Evolutionary conservation across 2,329 filamentous ascomycete species (phyloP).

Genomic region (Alternaria metachromatica): DNA sequence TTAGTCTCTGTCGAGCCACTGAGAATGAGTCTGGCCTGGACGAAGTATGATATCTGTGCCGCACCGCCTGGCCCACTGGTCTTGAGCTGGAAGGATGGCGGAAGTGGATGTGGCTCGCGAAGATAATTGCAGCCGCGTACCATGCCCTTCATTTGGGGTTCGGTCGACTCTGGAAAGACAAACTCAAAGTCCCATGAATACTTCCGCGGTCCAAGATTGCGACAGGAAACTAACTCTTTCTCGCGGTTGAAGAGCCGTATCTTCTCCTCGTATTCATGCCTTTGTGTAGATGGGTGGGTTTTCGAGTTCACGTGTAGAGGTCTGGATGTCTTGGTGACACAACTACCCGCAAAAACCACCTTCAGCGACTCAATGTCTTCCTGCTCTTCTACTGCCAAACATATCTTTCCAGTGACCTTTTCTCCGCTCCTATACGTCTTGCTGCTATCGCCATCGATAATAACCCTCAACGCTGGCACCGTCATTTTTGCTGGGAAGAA

Average conservation of each 20-base stretch:
- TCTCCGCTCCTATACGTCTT: slow-evolving; percentile 41
- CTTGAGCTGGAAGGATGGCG: slow-evolving; percentile 40
- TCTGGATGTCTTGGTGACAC: slow-evolving; percentile 42
- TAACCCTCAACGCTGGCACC: slow-evolving; percentile 33
- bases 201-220: slow-evolving; percentile 32
- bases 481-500: slow-evolving; percentile 30
- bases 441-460: slow-evolving; percentile 40
- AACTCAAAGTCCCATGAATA: slow-evolving; percentile 47
- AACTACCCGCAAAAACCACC: slow-evolving; percentile 40
- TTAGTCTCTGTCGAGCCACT: slow-evolving; percentile 19
- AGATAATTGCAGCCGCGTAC: slow-evolving; percentile 37
- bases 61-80: slow-evolving; percentile 36
- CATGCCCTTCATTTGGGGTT: slow-evolving; percentile 35
- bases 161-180: slow-evolving; percentile 41
- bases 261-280: slow-evolving; percentile 36
- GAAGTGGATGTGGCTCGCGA: slow-evolving; percentile 41
- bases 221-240: slow-evolving; percentile 26
- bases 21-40: slow-evolving; percentile 35
- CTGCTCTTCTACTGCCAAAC: slow-evolving; percentile 36
- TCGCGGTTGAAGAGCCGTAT: slow-evolving; percentile 40
- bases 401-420: slow-evolving; percentile 42
- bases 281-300: slow-evolving; percentile 17
- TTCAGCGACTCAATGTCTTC: slow-evolving; percentile 37
- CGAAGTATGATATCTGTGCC: slow-evolving; percentile 39
- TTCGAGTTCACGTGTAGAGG: slow-evolving; percentile 29